These are phyloP conservation scores for Candida sojae DNA, from an alignment of 1,139 yeast genomes.

Conservation along the genomic window DNA sequence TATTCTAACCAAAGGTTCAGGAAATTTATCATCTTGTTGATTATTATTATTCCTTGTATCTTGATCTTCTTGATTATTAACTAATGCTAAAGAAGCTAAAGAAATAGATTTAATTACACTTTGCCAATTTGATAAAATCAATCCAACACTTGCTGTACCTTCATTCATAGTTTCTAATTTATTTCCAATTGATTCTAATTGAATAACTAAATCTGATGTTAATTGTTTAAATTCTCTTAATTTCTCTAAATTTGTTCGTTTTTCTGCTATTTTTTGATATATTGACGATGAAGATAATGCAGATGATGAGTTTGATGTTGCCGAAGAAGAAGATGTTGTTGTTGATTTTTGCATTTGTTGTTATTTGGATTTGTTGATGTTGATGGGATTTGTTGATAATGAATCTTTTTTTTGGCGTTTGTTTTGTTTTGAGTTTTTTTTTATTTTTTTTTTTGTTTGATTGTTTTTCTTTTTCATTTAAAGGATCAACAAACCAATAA, in stretches of 20 bases:
- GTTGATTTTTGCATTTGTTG: neutral
- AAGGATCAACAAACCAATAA: neutral
- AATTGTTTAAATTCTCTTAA: conserved; percentile 51
- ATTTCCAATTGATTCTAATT: conserved; percentile 50
- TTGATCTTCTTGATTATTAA: conserved; percentile 48
- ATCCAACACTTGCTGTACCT: conserved; percentile 59
- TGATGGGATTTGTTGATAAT: neutral
- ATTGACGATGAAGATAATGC: conserved; percentile 3
- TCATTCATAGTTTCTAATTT: conserved; percentile 52
- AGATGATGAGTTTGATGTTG: neutral
- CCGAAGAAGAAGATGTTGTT: neutral
- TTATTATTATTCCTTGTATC: conserved; percentile 43
- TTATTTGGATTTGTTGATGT: neutral
- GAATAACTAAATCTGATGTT: conserved; percentile 47
- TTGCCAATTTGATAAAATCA: conserved; percentile 68
- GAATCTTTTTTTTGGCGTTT: neutral
- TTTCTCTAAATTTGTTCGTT: conserved; percentile 53
- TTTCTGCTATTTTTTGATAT: conserved; percentile 43
- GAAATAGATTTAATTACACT: conserved; percentile 66
- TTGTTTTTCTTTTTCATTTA: conserved; percentile 2
- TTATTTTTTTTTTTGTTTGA: conserved; percentile 5
- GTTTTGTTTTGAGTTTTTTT: conserved; percentile 4
- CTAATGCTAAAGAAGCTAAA: conserved; percentile 63
- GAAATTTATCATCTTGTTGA: conserved; percentile 27
- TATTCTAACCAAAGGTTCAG: conserved; percentile 67